Evolutionary conservation across 116 monocot species (phyloP).

Genomic region (Papilionanthe hybrid): DNA sequence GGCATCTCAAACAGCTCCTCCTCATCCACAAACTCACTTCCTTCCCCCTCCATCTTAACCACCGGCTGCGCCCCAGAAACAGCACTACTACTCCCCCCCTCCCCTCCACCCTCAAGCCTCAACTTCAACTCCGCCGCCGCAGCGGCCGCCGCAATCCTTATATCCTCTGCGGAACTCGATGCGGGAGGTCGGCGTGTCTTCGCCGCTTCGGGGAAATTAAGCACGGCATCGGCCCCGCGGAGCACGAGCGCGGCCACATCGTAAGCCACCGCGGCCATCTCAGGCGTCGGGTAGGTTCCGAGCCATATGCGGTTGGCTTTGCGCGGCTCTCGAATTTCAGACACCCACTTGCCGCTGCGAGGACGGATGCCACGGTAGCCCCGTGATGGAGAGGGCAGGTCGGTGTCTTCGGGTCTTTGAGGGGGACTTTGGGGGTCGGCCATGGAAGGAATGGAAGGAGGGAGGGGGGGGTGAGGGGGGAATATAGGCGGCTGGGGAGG

Average conservation of each 20-base stretch:
- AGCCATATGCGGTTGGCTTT: slow-evolving; percentile 82
- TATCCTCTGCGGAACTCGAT: slow-evolving; percentile 50
- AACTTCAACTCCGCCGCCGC: slow-evolving; percentile 23
- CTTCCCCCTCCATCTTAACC: no score
- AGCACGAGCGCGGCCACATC: slow-evolving; percentile 78
- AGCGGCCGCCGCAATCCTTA: slow-evolving; percentile 54
- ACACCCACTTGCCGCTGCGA: slow-evolving; percentile 87
- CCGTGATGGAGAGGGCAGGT: no score
- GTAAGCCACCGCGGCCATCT: slow-evolving; percentile 87
- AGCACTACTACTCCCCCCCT: background rate
- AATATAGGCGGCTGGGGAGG: no score
- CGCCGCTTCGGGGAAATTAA: slow-evolving; percentile 62
- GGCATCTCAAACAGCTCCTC: slow-evolving; percentile 57
- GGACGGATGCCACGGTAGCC: slow-evolving; percentile 28
- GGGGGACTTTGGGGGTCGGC: no score
- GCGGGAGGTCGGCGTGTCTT: slow-evolving; percentile 32
- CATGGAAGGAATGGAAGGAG: no score
- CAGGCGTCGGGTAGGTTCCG: slow-evolving; percentile 70
- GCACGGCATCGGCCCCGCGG: slow-evolving; percentile 57
- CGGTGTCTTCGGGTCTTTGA: no score
- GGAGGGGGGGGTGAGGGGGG: no score
- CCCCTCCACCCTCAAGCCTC: background rate
- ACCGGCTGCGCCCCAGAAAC: no score
- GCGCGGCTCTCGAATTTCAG: slow-evolving; percentile 86
- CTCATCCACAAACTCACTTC: slow-evolving; percentile 26